A percentile compares a stretch with the other conserved stretches of the same genome.
Conservation (phyloP, 2,329 filamentous ascomycete species). For the Cytospora piceicola region DNA sequence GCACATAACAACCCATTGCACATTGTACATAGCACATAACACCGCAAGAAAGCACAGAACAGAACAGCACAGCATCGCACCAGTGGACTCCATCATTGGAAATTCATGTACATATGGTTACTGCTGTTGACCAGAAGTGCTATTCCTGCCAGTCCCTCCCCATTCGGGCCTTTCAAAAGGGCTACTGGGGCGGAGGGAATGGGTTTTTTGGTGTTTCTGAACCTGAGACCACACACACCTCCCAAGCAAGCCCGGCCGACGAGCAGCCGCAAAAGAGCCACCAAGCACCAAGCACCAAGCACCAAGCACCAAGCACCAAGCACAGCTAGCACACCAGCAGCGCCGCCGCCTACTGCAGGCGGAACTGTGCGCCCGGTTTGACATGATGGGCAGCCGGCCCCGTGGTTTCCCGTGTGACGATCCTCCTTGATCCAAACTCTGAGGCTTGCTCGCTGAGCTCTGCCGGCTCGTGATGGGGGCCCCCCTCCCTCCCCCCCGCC, state of each 20-base stretch:
- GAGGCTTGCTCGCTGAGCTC: not conserved
- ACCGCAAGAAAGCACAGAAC: too few species aligned
- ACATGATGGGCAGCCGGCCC: not conserved
- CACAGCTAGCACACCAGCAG: conserved; percentile 1
- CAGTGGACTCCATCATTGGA: not conserved
- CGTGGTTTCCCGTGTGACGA: not conserved
- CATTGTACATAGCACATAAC: too few species aligned
- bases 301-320: not conserved
- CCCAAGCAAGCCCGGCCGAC: not conserved
- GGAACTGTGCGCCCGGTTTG: conserved; percentile 16
- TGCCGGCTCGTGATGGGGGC: not conserved
- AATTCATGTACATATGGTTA: too few species aligned
- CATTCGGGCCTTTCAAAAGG: not conserved
- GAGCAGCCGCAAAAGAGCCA: conserved; percentile 7
- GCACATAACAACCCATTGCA: too few species aligned
- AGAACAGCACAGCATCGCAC: too few species aligned
- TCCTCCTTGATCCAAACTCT: conserved; percentile 1
- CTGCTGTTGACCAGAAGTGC: not conserved
- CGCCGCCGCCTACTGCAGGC: conserved; percentile 21
- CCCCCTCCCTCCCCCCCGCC: too few species aligned
- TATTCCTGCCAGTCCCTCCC: not conserved
- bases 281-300: not conserved
- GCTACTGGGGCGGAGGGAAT: too few species aligned
- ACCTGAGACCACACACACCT: conserved; percentile 5
- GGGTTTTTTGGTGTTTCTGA: not conserved